Conservation (phyloP, 495 filamentous ascomycete species). For the Podospora pseudocomata region DNA sequence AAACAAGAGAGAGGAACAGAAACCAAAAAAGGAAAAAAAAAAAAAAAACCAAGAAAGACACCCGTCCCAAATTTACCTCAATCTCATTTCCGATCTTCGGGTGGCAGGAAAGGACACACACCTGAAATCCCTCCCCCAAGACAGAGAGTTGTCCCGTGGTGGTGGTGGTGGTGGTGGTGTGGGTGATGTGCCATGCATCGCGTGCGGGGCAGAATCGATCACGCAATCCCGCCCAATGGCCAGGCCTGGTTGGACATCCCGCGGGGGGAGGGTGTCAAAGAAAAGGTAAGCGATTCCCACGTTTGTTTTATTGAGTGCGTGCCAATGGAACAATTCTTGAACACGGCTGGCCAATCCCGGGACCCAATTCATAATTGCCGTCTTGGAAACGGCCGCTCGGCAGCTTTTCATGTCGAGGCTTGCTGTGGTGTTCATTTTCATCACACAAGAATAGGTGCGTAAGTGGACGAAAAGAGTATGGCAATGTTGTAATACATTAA, state of each 20-base stretch:
- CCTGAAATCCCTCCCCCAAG: background rate
- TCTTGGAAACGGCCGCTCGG: background rate
- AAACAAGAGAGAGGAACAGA: background rate
- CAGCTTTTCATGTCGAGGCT: background rate
- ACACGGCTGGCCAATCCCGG: background rate
- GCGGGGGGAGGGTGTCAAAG: background rate
- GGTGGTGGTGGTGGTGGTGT: background rate
- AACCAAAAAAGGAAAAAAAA: background rate
- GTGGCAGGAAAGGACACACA: background rate
- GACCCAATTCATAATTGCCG: background rate
- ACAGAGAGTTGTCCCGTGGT: background rate
- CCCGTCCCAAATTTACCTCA: background rate
- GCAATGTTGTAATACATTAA: too few relatives aligned
- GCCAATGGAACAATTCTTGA: background rate
- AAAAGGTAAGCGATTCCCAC: background rate
- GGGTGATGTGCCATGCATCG: slow-evolving; percentile 7
- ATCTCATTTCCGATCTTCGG: background rate
- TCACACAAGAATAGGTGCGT: too few relatives aligned
- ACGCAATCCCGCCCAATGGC: slow-evolving; percentile 16
- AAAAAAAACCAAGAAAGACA: background rate
- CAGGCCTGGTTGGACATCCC: background rate
- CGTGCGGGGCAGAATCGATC: slow-evolving; percentile 22
- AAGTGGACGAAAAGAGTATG: too few relatives aligned
- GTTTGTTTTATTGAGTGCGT: background rate
- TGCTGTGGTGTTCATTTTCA: too few relatives aligned